These are phyloP conservation scores for Kodamaea laetipori DNA, from an alignment of 805 yeast species.

Conservation along the genomic window DNA sequence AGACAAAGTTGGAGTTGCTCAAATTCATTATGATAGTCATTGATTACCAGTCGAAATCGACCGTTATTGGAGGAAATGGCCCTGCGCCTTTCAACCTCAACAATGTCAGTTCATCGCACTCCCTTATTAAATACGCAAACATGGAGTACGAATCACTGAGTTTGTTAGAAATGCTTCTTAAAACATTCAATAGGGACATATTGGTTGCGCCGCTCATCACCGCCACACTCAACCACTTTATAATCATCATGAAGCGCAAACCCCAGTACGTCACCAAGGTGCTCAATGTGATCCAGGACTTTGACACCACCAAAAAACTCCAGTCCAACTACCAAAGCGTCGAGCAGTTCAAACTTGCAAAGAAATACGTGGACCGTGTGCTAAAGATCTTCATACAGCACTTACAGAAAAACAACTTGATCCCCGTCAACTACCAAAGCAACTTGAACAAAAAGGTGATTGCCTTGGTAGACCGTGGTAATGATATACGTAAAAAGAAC, in stretches of 20 bases:
- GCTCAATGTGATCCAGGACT: constrained; percentile 57
- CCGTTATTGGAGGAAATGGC: constrained; percentile 16
- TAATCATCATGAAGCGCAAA: constrained; percentile 65
- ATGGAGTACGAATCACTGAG: constrained; percentile 71
- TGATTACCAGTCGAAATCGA: constrained; percentile 49
- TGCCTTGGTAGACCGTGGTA: constrained; percentile 38
- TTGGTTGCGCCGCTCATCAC: constrained; percentile 57
- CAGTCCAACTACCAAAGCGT: constrained; percentile 51
- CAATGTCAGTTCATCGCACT: constrained; percentile 58
- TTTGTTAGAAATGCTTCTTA: constrained; percentile 65
- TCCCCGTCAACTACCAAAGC: constrained; percentile 36
- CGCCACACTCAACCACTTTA: constrained; percentile 65
- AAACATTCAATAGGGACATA: constrained; percentile 57
- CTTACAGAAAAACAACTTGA: constrained; percentile 36
- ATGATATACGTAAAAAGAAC: constrained; percentile 43
- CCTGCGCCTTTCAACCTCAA: constrained; percentile 48
- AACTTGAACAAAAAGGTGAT: constrained; percentile 31
- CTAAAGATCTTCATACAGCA: constrained; percentile 48
- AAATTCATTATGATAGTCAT: constrained; percentile 60
- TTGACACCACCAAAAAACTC: constrained; percentile 57
- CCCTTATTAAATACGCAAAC: constrained; percentile 54
- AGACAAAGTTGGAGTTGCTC: constrained; percentile 66
- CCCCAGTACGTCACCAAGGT: constrained; percentile 62
- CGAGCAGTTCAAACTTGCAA: constrained; percentile 53
- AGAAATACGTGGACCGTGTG: constrained; percentile 64